Base-by-base conservation (phyloP, 257 asterid species). In the Vinca minor region DNA sequence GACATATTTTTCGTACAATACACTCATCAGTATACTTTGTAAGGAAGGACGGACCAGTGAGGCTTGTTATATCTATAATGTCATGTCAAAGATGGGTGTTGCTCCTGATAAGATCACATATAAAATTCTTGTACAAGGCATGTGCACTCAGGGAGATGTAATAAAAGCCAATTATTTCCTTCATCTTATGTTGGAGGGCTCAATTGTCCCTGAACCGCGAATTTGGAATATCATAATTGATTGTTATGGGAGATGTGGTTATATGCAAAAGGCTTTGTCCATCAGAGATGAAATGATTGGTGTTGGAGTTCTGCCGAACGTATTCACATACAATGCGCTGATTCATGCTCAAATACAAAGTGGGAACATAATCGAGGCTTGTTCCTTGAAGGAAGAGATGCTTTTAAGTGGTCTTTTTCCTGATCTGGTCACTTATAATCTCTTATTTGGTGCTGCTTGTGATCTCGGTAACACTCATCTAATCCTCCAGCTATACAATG, bases 51-150 rank as follows among this genome's bases (percentile, higher is more conserved):
- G 67, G 81, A 72, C 64, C 23, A 59, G 73, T 38, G 96, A 87
- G 76, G 98, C 96, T 59, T 83, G 98, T 73, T 72, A 83, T 76
- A 59, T 87, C 66, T 77, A 71, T 38, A 72, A 69, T 66, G 79
- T 72, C 65, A 92, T 92, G 98, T 74, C 81, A 49, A 85, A 77
- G 69, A 88, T 88, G 95, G 86, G 85, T 62, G 85, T 92, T 57
- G 36, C 53, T 54, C 95, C 96, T 6, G 86, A 87, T 79, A 72
- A 65, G 17, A 77, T 92, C 72, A 83, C 95, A 39, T 87, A 81
- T 76, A 85, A 81, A 74, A 75, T 86, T 73, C 72, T 92, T 36
- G 87, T 88, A 67, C 96, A 74, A 20, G 91, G 96, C 41, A 74
- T 80, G 47, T 92, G 91, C 71, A 64, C 72, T 57, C 69, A 62